Evolutionary conservation across 164 flowering plant species (phyloP).

Genomic region (Warburgia ugandensis): DNA sequence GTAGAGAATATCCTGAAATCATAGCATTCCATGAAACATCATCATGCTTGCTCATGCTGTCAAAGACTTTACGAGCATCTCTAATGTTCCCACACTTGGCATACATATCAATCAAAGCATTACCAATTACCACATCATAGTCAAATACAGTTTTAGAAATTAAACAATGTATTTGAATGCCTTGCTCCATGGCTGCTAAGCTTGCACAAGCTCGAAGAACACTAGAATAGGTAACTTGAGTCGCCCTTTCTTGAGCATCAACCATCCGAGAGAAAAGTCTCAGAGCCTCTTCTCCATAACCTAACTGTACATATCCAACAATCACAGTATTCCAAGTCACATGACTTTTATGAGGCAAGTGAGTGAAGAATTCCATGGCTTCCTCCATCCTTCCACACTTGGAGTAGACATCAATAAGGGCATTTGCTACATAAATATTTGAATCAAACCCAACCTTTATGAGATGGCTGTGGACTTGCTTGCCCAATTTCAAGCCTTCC

Average conservation of each 20-base stretch:
- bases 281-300: conserved; percentile 58
- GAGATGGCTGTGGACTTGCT: conserved; percentile 54
- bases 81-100: conserved; percentile 78
- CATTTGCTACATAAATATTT: conserved; percentile 66
- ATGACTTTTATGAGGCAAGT: conserved; percentile 36
- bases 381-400: conserved; percentile 63
- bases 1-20: conserved; percentile 77
- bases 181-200: conserved; percentile 59
- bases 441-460: conserved; percentile 53
- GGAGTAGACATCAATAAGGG: conserved; percentile 81
- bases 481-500: conserved; percentile 41
- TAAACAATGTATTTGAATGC: conserved; percentile 61
- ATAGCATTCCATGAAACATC: conserved; percentile 83
- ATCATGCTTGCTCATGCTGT: conserved; percentile 37
- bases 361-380: conserved; percentile 40
- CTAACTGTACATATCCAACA: conserved; percentile 63
- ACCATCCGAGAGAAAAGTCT: conserved; percentile 49
- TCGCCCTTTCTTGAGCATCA: conserved; percentile 30
- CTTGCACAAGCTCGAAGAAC: conserved; percentile 73
- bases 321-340: conserved; percentile 94
- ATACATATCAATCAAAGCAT: conserved; percentile 88
- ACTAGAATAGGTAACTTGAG: conserved; percentile 75
- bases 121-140: conserved; percentile 37
- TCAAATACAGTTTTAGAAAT: conserved; percentile 45
- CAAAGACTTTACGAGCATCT: conserved; percentile 55